These are phyloP conservation scores for Sordaria brevicollis DNA, from an alignment of 495 filamentous ascomycete genomes.

Conservation along the genomic window DNA sequence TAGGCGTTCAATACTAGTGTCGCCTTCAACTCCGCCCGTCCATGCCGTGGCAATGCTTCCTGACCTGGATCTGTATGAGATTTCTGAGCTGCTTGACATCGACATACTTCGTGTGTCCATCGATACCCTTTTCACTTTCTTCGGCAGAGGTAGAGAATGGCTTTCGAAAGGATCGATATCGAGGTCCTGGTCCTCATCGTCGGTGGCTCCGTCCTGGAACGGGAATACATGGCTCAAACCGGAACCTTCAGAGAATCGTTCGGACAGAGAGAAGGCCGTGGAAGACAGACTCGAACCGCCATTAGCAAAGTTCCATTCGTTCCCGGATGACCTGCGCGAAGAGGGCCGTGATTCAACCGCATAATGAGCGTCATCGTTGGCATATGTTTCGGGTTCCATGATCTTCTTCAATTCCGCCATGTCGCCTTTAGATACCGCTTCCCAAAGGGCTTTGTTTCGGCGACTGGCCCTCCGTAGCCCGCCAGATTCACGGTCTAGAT, in stretches of 20 bases:
- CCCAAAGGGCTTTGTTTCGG: constrained; percentile 81
- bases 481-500: constrained; percentile 74
- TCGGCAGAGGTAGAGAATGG: constrained; percentile 30
- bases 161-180: constrained; percentile 17
- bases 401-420: constrained; percentile 65
- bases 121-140: constrained; percentile 64
- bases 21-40: constrained; percentile 65
- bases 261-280: constrained; percentile 31
- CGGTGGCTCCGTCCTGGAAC: constrained; percentile 51
- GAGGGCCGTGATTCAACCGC: constrained; percentile 23
- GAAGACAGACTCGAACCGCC: constrained; percentile 35
- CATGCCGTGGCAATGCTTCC: constrained; percentile 60
- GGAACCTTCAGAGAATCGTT: constrained; percentile 43
- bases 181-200: constrained; percentile 41
- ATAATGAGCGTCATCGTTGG: constrained; percentile 32
- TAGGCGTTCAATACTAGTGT: constrained; percentile 72
- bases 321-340: constrained; percentile 28
- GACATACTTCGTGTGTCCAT: constrained; percentile 85
- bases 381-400: constrained; percentile 52
- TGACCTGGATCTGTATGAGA: constrained; percentile 66
- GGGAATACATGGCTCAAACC: constrained; percentile 83
- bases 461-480: constrained; percentile 73
- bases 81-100: constrained; percentile 78
- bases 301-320: constrained; percentile 33
- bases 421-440: constrained; percentile 67